These are phyloP conservation scores for Brasenia schreberi DNA, from an alignment of 164 flowering plant genomes.

Conservation along the genomic window DNA sequence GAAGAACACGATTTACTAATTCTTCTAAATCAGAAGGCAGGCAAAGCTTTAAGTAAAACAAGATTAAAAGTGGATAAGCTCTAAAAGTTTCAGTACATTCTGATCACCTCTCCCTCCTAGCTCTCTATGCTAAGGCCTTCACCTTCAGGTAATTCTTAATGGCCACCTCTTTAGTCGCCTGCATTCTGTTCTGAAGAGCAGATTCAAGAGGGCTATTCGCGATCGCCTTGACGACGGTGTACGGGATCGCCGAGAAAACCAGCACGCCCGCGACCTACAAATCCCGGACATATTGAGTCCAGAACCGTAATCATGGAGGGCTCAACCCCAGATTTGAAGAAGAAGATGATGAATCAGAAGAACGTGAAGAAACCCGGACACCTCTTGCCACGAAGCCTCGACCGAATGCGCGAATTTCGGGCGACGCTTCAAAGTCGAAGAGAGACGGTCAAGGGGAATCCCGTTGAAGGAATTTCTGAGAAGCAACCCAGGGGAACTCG, in stretches of 20 bases:
- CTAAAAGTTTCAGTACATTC: background rate
- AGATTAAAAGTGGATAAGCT: too few relatives aligned
- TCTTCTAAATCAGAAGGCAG: too few relatives aligned
- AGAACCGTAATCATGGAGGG: background rate
- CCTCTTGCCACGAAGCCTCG: slow-evolving; percentile 38
- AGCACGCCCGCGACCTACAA: slow-evolving; percentile 75
- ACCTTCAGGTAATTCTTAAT: slow-evolving; percentile 36
- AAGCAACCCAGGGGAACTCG: background rate
- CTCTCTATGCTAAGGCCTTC: slow-evolving; percentile 40
- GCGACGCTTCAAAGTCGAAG: background rate
- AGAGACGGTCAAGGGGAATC: background rate
- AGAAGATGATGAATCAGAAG: background rate
- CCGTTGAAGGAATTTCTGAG: background rate
- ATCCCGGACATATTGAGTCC: background rate
- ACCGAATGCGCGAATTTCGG: background rate
- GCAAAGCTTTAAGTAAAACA: too few relatives aligned
- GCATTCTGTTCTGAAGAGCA: slow-evolving; percentile 50
- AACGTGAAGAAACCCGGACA: background rate
- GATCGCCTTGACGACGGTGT: slow-evolving; percentile 84
- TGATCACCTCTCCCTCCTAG: slow-evolving; percentile 51
- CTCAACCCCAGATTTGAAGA: background rate
- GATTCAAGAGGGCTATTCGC: slow-evolving; percentile 83
- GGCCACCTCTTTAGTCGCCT: slow-evolving; percentile 44
- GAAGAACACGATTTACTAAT: too few relatives aligned
- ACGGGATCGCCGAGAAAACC: slow-evolving; percentile 87